phyloP scores from a whole-genome alignment of 441 rosid genomes.

The Erodium trifolium region DNA sequence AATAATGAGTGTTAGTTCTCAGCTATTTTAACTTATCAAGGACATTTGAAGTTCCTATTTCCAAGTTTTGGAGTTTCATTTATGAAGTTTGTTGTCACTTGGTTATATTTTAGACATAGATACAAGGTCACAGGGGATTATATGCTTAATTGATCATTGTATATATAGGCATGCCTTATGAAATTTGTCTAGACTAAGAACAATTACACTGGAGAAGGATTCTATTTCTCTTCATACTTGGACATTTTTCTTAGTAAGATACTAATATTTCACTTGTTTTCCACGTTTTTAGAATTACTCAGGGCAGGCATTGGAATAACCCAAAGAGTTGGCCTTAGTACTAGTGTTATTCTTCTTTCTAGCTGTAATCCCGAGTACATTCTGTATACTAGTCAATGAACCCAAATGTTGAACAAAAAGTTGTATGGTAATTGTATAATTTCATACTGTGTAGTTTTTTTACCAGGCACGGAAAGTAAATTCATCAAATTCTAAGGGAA shows the following conservation, averaged over 20 bases:
- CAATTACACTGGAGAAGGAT: neutral
- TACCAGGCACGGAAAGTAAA: neutral
- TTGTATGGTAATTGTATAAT: neutral
- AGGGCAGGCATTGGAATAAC: no score
- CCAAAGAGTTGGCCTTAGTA: neutral
- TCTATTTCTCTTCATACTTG: neutral
- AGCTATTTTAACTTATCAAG: no score
- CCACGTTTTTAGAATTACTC: neutral
- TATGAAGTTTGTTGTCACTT: neutral
- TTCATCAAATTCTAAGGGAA: neutral
- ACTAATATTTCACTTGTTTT: neutral
- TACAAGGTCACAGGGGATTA: neutral
- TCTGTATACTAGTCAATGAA: no score
- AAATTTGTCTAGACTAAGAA: neutral
- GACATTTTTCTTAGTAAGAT: neutral
- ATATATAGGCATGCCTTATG: neutral
- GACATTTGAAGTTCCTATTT: no score
- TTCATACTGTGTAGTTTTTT: neutral
- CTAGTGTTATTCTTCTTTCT: no score
- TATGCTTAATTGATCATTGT: neutral
- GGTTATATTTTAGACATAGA: neutral
- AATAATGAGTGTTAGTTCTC: neutral
- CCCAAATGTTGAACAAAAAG: neutral
- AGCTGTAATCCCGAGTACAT: no score
- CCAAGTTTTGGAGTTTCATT: neutral